These are phyloP conservation scores for Amanita fuliginea DNA, from an alignment of 768 basidiomycete species.

Conservation along the genomic window DNA sequence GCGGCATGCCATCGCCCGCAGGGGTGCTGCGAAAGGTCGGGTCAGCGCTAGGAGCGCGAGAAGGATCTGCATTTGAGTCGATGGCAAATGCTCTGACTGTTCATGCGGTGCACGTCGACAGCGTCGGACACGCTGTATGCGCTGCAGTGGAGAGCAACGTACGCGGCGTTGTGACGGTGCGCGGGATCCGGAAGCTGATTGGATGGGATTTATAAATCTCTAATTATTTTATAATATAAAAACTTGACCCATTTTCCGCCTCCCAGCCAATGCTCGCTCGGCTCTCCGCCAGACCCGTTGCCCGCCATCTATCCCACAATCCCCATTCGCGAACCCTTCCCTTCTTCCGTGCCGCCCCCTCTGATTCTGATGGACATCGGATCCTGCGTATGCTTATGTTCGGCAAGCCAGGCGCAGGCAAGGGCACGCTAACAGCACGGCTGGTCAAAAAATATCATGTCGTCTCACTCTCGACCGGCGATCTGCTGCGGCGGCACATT, in stretches of 20 bases:
- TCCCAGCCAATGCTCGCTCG: too few relatives aligned
- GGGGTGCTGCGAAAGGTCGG: conserved; percentile 45
- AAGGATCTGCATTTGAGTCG: conserved; percentile 41
- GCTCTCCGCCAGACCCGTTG: too few relatives aligned
- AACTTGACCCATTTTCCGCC: too few relatives aligned
- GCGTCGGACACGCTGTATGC: conserved; percentile 79
- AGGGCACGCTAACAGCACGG: conserved; percentile 72
- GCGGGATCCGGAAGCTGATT: conserved; percentile 63
- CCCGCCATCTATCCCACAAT: background rate
- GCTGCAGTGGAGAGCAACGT: conserved; percentile 45
- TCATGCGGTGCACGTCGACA: conserved; percentile 92
- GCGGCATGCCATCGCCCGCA: conserved; percentile 53
- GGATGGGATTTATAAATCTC: conserved; percentile 35
- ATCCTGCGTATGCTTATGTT: conserved; percentile 63
- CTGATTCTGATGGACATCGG: background rate
- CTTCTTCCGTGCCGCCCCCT: conserved; percentile 33
- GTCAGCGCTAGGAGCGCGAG: conserved; percentile 13
- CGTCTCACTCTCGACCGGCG: conserved; percentile 69
- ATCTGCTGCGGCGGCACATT: conserved; percentile 79
- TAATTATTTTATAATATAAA: too few relatives aligned
- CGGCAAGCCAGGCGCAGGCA: conserved; percentile 75
- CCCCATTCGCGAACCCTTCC: conserved; percentile 30
- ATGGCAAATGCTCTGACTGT: conserved; percentile 74
- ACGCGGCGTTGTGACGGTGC: conserved; percentile 57
- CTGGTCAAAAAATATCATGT: conserved; percentile 78